phyloP scores from a whole-genome alignment of 2,329 filamentous ascomycete genomes.

The Aureobasidium sp. region DNA sequence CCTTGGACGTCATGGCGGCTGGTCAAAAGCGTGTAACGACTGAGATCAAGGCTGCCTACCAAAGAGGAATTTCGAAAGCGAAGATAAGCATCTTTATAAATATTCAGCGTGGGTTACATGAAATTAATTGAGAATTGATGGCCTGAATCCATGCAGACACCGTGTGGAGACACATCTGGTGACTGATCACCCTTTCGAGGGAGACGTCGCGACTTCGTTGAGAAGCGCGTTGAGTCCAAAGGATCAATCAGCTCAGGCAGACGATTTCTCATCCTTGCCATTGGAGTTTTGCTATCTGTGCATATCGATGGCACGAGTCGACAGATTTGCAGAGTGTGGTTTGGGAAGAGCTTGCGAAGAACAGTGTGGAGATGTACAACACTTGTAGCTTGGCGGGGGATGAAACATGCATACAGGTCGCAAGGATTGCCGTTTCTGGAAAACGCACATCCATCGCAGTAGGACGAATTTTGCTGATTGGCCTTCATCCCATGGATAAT shows the following conservation, averaged over 20 bases:
- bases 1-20: background rate
- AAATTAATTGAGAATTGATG: too few relatives aligned
- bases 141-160: background rate
- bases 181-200: background rate
- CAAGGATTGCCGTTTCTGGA: background rate
- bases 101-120: too few relatives aligned
- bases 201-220: background rate
- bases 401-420: background rate
- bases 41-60: background rate
- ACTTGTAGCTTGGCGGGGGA: background rate
- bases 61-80: too few relatives aligned
- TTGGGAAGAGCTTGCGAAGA: constrained; percentile 10
- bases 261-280: background rate
- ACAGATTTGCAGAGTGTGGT: background rate
- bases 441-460: background rate
- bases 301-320: background rate
- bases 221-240: background rate
- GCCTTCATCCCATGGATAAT: too few relatives aligned
- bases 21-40: background rate
- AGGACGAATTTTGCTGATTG: too few relatives aligned
- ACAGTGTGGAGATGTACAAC: background rate
- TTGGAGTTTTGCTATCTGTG: background rate
- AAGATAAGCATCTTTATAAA: background rate
- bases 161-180: constrained; percentile 10
- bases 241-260: background rate